Evolutionary conservation across 192 early-diverging fungal species (phyloP), one percentile per base, ranked within the genome.

Genomic region (Podila epicladia): DNA sequence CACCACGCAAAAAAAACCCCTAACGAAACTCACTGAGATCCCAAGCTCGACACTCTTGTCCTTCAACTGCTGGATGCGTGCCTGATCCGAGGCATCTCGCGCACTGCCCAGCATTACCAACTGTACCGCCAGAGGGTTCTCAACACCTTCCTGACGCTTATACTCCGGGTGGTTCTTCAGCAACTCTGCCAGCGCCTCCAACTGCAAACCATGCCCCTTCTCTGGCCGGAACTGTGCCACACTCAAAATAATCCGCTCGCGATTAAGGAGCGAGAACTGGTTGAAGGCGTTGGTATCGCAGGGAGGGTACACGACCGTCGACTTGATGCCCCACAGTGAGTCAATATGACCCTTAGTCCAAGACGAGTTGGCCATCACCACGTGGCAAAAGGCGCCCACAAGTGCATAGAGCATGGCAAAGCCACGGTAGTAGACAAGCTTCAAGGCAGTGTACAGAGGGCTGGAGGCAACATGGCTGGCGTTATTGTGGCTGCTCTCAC

Each of bases 201-300:
- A 33, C 82, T 99, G 98, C 67, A 97, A 62, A 0, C 32, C 61
- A 82, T 98, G 98, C 67, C 93, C 92, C 77, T 99, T 99, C 76
- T 99, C 98, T 3, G 98, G 97, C 17, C 97, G 85, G 82, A 98
- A 99, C 78, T 99, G 98, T 12, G 96, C 97, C 32, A 99, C 90
- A 59, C 96, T 97, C 24, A 98, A 82, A 45, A 98, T 85, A 7
- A 91, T 73, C 0, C 79, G 82, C 38, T 90, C 71, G 2, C 97
- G 89, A 2, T 61, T 59, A 0, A 55, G 58, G 8, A 97, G 71
- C 3, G 90, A 68, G 45, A 93, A 87, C 32, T 71, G 74, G 4
- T 74, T 73, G 45, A 99, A 82, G 0, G 86, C 80, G 1, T 84
- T 71, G 0, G 95, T 96, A 72, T 97, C 94, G 84, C 97, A 99